phyloP scores from a whole-genome alignment of 2,329 filamentous ascomycete genomes.

The Ascochyta fabae region DNA sequence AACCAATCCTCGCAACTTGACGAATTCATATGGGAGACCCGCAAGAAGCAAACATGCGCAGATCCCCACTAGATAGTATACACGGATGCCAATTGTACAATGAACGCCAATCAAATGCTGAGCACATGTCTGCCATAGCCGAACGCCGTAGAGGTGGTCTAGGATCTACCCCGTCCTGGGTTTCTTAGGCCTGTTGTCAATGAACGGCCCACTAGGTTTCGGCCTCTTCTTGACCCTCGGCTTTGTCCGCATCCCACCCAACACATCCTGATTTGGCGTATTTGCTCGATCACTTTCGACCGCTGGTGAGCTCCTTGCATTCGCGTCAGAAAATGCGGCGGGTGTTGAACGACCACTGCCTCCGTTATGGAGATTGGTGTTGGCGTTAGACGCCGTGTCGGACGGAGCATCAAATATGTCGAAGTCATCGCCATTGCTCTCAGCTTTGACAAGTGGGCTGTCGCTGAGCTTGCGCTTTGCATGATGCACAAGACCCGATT shows the following conservation, averaged over 20 bases:
- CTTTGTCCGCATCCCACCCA: slow-evolving; percentile 20
- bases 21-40: slow-evolving; percentile 1
- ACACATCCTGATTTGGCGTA: slow-evolving; percentile 5
- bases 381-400: slow-evolving; percentile 26
- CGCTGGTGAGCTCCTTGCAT: slow-evolving; percentile 24
- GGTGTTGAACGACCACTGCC: slow-evolving; percentile 41
- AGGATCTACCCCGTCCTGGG: slow-evolving; percentile 30
- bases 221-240: slow-evolving; percentile 42
- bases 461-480: slow-evolving; percentile 73
- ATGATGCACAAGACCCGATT: slow-evolving; percentile 74
- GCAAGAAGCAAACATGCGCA: slow-evolving; percentile 12
- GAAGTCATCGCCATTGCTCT: slow-evolving; percentile 35
- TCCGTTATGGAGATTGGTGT: slow-evolving; percentile 25
- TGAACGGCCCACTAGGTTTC: slow-evolving; percentile 28
- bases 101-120: slow-evolving; percentile 16
- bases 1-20: slow-evolving; percentile 18
- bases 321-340: slow-evolving; percentile 21
- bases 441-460: slow-evolving; percentile 72
- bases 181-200: slow-evolving; percentile 34
- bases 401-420: slow-evolving; percentile 40
- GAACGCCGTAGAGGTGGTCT: neutral
- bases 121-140: neutral
- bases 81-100: neutral
- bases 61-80: slow-evolving; percentile 14
- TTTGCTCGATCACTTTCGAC: slow-evolving; percentile 12